Base-by-base conservation (phyloP, 208 protist species). In the Crithidia acanthocephali region DNA sequence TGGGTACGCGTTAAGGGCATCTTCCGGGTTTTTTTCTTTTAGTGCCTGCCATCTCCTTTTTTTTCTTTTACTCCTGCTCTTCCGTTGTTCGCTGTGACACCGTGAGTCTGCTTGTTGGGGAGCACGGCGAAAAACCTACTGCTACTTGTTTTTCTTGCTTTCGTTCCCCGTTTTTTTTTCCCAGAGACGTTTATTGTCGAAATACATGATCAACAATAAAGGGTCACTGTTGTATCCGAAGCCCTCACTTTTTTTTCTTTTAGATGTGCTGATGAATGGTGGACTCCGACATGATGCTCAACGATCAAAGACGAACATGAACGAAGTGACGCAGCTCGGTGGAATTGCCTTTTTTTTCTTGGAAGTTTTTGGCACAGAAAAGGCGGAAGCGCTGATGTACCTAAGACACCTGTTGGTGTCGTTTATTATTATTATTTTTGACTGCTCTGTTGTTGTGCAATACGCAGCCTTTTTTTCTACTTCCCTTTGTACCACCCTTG, bases 191-290 rank as follows among this genome's bases (percentile, higher is more conserved):
- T 58, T 58, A 53, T 18, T 53, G 48, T 30, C 23, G 48, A 53
- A 53, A 53, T 30, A 53, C 48, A 42, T 30, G 42, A 42, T 42
- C 63, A 42, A 40, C n/a, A 37, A 55, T 57, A 57, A 57, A 57
- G 52, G 18, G 48, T 53, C 48, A 53, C 23, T 53, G 48, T 53
- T 53, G 48, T 53, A 57, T 2, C 13, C 22, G 13, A 37, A 25
- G 37, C 52, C 4, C 30, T 48, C 44, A 20, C 30, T 22, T 40
- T 37, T 40, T 37, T 37, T 40, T 48, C 5, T 48, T 40, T 40
- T 40, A 13, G 5, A 5, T 40, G 5, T 40, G 11, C 35, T 13
- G 35, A 40, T 40, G 35, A 40, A 11, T 40, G 44, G 18, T n/a
- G 16, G 16, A 48, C 9, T 48, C 13, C 6, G 18, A 48, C 44